phyloP scores from a whole-genome alignment of 2,329 filamentous ascomycete species.

The Cladosporium sp. region DNA sequence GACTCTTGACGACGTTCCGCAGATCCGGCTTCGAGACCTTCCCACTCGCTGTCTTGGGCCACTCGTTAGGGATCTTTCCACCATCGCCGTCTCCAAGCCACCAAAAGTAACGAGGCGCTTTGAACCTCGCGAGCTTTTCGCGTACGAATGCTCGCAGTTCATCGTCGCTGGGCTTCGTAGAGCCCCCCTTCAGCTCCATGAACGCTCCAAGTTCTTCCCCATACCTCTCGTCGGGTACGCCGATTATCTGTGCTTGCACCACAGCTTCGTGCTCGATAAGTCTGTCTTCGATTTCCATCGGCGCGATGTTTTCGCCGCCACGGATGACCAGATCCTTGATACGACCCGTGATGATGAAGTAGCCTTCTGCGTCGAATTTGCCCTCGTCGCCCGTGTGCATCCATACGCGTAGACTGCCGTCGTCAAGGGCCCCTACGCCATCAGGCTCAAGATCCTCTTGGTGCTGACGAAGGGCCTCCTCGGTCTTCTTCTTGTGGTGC shows the following conservation, averaged over 20 bases:
- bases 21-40: slow-evolving; percentile 34
- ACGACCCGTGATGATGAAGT: slow-evolving; percentile 41
- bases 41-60: slow-evolving; percentile 33
- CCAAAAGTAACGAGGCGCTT: slow-evolving; percentile 32
- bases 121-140: slow-evolving; percentile 37
- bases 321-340: slow-evolving; percentile 40
- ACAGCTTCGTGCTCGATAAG: slow-evolving; percentile 32
- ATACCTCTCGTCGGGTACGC: slow-evolving; percentile 34
- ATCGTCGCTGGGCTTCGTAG: slow-evolving; percentile 16
- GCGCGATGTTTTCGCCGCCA: slow-evolving; percentile 68
- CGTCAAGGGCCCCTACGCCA: slow-evolving; percentile 19
- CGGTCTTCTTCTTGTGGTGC: slow-evolving; percentile 73
- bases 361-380: slow-evolving; percentile 48
- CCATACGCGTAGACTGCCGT: slow-evolving; percentile 48
- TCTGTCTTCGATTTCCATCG: slow-evolving; percentile 37
- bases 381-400: slow-evolving; percentile 65
- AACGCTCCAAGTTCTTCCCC: slow-evolving; percentile 37
- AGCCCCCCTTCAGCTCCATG: slow-evolving; percentile 38
- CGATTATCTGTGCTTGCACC: slow-evolving; percentile 35
- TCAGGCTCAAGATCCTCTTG: slow-evolving; percentile 40
- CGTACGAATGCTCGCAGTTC: slow-evolving; percentile 41
- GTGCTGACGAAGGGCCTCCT: slow-evolving; percentile 61
- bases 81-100: slow-evolving; percentile 27
- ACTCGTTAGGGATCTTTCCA: slow-evolving; percentile 29
- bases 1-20: slow-evolving; percentile 28